Conservation (phyloP, 768 basidiomycete genomes). For the Mycena latifolia region DNA sequence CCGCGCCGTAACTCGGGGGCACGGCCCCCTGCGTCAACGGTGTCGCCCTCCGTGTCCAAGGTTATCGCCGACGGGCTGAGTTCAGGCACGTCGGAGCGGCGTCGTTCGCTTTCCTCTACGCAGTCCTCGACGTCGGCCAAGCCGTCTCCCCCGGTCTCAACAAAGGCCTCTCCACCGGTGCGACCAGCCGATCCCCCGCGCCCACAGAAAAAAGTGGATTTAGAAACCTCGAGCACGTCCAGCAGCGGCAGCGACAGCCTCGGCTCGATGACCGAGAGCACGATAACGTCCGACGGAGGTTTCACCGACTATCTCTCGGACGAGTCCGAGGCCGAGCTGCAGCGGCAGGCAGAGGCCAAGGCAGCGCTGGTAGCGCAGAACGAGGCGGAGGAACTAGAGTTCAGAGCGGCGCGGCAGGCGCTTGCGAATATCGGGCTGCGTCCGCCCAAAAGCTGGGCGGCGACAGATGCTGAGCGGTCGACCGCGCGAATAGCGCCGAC, state of each 20-base stretch:
- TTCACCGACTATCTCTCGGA: conserved; percentile 95
- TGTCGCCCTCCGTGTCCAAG: conserved; percentile 56
- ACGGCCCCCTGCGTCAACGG: conserved; percentile 59
- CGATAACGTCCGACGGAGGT: conserved; percentile 86
- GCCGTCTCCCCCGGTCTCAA: conserved; percentile 10
- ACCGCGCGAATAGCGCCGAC: conserved; percentile 23
- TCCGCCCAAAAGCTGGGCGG: conserved; percentile 59
- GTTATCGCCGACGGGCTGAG: conserved; percentile 50
- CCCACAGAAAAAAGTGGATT: conserved; percentile 48
- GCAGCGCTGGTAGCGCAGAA: conserved; percentile 85
- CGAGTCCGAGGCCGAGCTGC: conserved; percentile 91
- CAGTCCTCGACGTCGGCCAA: conserved; percentile 40
- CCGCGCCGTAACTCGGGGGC: conserved; percentile 60
- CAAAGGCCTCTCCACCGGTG: conserved; percentile 33
- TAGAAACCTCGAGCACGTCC: conserved; percentile 59
- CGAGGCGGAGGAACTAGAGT: conserved; percentile 84
- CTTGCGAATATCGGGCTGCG: conserved; percentile 80
- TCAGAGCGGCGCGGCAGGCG: conserved; percentile 83
- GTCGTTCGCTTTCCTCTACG: conserved; percentile 43
- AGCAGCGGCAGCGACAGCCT: conserved; percentile 75
- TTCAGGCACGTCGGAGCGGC: conserved; percentile 41
- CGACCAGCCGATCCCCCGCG: conserved; percentile 46
- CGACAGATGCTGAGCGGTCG: conserved; percentile 13
- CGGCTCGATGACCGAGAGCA: conserved; percentile 77
- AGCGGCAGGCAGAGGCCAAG: conserved; percentile 85